Conservation (phyloP, 495 filamentous ascomycete species). For the Bryoglossum gracile region DNA sequence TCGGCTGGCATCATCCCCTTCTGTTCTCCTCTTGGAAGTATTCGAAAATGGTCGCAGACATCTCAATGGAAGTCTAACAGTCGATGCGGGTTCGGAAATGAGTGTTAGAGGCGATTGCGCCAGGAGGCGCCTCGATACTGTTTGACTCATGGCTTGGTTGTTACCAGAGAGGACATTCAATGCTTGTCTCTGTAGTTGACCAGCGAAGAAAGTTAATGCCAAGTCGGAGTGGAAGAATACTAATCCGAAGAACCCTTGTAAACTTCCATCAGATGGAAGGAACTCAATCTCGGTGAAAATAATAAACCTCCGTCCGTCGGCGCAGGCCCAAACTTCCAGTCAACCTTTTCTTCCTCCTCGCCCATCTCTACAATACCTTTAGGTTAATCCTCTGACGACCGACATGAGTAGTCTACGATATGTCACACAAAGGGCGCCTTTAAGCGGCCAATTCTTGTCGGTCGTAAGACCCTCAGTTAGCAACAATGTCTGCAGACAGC, state of each 20-base stretch:
- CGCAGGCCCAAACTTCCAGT: slow-evolving; percentile 8
- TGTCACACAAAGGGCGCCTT: slow-evolving; percentile 34
- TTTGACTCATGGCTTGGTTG: slow-evolving; percentile 33
- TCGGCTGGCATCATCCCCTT: slow-evolving; percentile 15
- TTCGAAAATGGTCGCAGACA: slow-evolving; percentile 38
- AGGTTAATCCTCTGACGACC: slow-evolving; percentile 8
- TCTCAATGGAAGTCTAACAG: slow-evolving; percentile 25
- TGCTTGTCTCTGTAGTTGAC: too few relatives aligned
- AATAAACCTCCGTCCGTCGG: slow-evolving; percentile 12
- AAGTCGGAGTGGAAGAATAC: slow-evolving; percentile 12
- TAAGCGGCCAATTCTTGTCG: slow-evolving; percentile 30
- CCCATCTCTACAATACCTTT: slow-evolving; percentile 15
- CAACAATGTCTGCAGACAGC: slow-evolving; percentile 50
- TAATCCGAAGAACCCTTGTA: background rate
- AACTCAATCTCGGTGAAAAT: slow-evolving; percentile 20
- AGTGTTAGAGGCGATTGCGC: slow-evolving; percentile 32
- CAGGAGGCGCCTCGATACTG: slow-evolving; percentile 37
- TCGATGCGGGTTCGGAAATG: slow-evolving; percentile 22
- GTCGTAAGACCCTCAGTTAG: slow-evolving; percentile 38
- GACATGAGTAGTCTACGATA: slow-evolving; percentile 43
- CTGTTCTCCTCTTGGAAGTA: slow-evolving; percentile 20
- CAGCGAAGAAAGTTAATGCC: slow-evolving; percentile 21
- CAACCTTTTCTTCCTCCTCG: slow-evolving; percentile 17
- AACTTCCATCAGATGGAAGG: too few relatives aligned
- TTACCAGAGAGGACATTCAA: background rate